Base-by-base conservation (phyloP, 257 asterid species). In the Solanum infundibuliforme region DNA sequence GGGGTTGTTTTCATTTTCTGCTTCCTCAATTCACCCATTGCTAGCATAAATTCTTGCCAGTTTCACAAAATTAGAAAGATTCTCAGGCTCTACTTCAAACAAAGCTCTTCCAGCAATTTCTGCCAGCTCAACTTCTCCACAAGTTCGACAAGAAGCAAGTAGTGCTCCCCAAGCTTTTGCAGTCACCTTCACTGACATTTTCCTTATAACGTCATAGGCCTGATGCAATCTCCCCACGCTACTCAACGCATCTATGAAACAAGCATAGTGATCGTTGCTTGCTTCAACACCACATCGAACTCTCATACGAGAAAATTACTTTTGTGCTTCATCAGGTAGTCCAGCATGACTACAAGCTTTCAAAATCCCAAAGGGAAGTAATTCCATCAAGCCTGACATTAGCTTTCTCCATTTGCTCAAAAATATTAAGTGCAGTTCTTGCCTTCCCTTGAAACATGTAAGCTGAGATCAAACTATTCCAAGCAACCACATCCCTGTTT, bases 271-370 rank as follows among this genome's bases (percentile, higher is more conserved):
- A 73, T 92, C 92, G 18, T 90, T 90, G 81, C 55, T 86, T 20
- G 92, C 92, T 86, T 85, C 91, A 46, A 92, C 58, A 73, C 92
- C 89, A 66, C 91, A 90, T 34, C 25, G 32, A 23, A 43, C 86
- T n/a, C 86, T 87, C 89, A 93, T 92, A 6, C 41, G 84, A 10
- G 91, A 13, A 60, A 91, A 92, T 29, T 90, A 87, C 90, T 39
- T 65, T 5, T 62, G 87, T 5, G 94, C 94, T 79, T 91, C 91
- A 34, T 92, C 90, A 34, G 92, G 92, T 55, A 93, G 81, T 35
- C 95, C 95, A 1, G 90, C 91, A 86, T 92, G 93, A 60, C 93
- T 92, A 77, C 93, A 92, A 35, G 95, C 95, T 87, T 90, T 91
- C 83, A 92, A 84, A 48, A 93, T 91, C 23, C 88, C 92, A 27